Base-by-base conservation (phyloP, 2,329 filamentous ascomycete species). In the Pseudocercospora fuligena region DNA sequence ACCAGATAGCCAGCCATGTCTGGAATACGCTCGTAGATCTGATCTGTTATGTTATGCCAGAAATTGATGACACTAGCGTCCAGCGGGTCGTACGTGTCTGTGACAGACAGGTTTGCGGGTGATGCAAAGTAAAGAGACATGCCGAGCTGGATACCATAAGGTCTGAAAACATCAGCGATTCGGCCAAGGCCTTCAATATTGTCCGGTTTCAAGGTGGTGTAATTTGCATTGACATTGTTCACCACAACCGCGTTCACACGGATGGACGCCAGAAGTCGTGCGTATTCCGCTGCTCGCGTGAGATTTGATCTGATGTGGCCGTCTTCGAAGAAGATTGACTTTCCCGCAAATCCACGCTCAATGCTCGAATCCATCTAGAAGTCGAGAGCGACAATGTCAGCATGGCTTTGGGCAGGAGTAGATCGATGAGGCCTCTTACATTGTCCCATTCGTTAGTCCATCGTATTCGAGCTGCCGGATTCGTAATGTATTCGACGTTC, bases 381-480 rank as follows among this genome's bases (percentile, higher is more conserved):
- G 40, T 2, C 40, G 40, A 8, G 5, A 43, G 16, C 5, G 2
- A 19, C n/a, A 0, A 7, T 19, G 40, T 43, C 8, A 43, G 40
- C 40, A 43, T 43, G n/a, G 40, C 16, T 43, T 43, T 43, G 40
- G 16, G 29, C 5, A 27, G 8, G 8, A n/a, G 46, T 36, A 12
- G 21, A n/a, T n/a, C 3, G n/a, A 12, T n/a, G 47, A 83, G 87
- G 12, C 89, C 85, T 65, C 89, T 85, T 75, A 92, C 80, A 70
- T 92, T 91, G 74, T 92, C 89, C 90, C 90, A 92, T 70, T 92
- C 86, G 73, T 92, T 92, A 0, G 87, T 85, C 90, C 89, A 92
- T 69, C 90, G 84, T 49, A 92, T 85, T 0, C 86, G 86, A 0
- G 85, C 87, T 64, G 84, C 82, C 0, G 89, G 88, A 69, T 85